Evolutionary conservation across 73 alveolate genomes (phyloP).

Genomic region (Effrenium voratum): DNA sequence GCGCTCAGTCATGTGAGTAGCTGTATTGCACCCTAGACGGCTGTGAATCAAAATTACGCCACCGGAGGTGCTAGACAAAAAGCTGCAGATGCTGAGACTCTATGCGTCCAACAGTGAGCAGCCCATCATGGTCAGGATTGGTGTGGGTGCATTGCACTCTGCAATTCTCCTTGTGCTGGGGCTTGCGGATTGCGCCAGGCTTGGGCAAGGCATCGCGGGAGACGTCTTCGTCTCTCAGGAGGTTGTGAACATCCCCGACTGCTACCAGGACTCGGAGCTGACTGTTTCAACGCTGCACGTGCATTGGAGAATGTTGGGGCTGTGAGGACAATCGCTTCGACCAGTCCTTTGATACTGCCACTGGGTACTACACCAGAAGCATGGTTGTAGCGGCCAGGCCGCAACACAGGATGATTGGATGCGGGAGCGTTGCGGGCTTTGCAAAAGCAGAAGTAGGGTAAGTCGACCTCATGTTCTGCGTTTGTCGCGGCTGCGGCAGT

Average conservation of each 20-base stretch:
- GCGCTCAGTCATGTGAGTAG: neutral
- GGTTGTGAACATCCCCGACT: constrained; percentile 77
- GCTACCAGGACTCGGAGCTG: constrained; percentile 18
- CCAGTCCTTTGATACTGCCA: constrained; percentile 66
- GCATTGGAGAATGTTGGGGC: neutral
- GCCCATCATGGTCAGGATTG: constrained; percentile 66
- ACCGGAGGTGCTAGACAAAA: constrained; percentile 64
- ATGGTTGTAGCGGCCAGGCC: constrained; percentile 20
- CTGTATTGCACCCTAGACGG: neutral
- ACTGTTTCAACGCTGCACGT: neutral
- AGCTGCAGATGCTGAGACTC: constrained; percentile 85
- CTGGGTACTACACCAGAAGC: constrained; percentile 83
- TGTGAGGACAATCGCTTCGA: constrained; percentile 76
- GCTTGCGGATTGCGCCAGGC: neutral
- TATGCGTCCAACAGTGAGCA: constrained; percentile 8
- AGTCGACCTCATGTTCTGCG: too few relatives aligned
- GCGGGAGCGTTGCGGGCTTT: too few relatives aligned
- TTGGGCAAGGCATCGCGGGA: constrained; percentile 71
- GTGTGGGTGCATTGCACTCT: neutral
- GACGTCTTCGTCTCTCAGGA: constrained; percentile 58
- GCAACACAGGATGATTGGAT: neutral
- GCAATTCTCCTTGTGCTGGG: neutral
- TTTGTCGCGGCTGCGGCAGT: too few relatives aligned
- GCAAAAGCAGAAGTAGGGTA: too few relatives aligned
- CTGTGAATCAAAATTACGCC: neutral